A percentile compares a stretch with the other conserved stretches of the same genome.
Evolutionary conservation across 208 protist species (phyloP).

Genomic region (Acanthamoeba culbertsoni): DNA sequence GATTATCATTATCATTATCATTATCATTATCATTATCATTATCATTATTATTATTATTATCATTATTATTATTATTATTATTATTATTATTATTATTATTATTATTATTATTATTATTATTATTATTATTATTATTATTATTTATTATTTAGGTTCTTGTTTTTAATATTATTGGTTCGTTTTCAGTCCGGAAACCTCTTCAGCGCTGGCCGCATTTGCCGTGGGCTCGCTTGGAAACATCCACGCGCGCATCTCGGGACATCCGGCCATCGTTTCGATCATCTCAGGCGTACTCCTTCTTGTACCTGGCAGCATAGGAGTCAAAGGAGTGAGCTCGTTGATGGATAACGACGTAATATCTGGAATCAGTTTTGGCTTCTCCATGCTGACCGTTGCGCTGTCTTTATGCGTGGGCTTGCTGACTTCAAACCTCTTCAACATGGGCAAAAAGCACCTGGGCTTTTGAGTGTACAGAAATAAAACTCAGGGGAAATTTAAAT

Average conservation of each 20-base stretch:
- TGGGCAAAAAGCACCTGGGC: slow-evolving; percentile 38
- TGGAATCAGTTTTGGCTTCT: slow-evolving; percentile 38
- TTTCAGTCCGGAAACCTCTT: neutral
- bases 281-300: slow-evolving; percentile 25
- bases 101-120: neutral
- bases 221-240: slow-evolving; percentile 35
- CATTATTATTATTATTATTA: neutral
- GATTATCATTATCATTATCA: too few species aligned
- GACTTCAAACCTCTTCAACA: slow-evolving; percentile 18
- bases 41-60: too few species aligned
- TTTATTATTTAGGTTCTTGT: neutral
- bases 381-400: slow-evolving; percentile 50
- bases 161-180: too few species aligned
- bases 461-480: neutral
- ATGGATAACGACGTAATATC: slow-evolving; percentile 39
- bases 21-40: too few species aligned
- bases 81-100: neutral
- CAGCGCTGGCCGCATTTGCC: neutral
- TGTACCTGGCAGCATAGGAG: slow-evolving; percentile 2
- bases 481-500: too few species aligned
- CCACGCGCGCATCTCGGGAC: neutral
- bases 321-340: neutral
- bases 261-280: slow-evolving; percentile 45
- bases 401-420: slow-evolving; percentile 36
- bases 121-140: neutral